phyloP scores from a whole-genome alignment of 148 eudicot species.

The Simmondsia chinensis region DNA sequence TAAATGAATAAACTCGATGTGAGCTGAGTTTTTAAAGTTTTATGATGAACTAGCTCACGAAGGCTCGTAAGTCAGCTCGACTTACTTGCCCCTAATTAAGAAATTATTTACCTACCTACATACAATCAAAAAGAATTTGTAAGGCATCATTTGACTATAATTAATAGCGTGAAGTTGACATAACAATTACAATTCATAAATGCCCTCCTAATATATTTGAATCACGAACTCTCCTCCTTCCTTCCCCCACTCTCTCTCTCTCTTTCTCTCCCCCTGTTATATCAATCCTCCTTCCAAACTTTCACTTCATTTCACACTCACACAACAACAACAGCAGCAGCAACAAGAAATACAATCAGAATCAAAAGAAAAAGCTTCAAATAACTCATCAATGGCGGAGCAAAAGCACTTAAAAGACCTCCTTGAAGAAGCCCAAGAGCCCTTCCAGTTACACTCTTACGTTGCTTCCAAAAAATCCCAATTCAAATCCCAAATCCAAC shows the following conservation, averaged over 20 bases:
- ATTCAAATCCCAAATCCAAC: constrained; percentile 23
- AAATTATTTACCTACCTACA: too few relatives aligned
- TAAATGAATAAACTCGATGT: too few relatives aligned
- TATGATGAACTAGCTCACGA: too few relatives aligned
- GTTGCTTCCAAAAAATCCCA: constrained; percentile 38
- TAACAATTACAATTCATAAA: too few relatives aligned
- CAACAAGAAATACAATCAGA: background rate
- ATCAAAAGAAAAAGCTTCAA: background rate
- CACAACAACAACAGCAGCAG: background rate
- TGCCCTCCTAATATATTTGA: too few relatives aligned
- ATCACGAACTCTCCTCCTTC: constrained; percentile 35
- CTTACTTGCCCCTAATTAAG: too few relatives aligned
- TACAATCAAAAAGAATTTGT: too few relatives aligned
- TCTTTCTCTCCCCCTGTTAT: constrained; percentile 10
- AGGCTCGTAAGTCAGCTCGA: too few relatives aligned
- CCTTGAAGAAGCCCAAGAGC: constrained; percentile 79
- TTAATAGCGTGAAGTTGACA: too few relatives aligned
- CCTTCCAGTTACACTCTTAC: constrained; percentile 52
- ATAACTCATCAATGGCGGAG: constrained; percentile 27
- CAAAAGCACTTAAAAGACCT: constrained; percentile 60
- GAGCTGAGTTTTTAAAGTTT: too few relatives aligned
- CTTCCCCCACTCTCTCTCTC: constrained; percentile 11
- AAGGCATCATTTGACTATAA: too few relatives aligned
- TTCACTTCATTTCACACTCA: constrained; percentile 3
- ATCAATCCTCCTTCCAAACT: constrained; percentile 2